Evolutionary conservation across 2,329 filamentous ascomycete species (phyloP), one percentile per base, ranked within the genome.

Genomic region (Aspergillus ibericus): DNA sequence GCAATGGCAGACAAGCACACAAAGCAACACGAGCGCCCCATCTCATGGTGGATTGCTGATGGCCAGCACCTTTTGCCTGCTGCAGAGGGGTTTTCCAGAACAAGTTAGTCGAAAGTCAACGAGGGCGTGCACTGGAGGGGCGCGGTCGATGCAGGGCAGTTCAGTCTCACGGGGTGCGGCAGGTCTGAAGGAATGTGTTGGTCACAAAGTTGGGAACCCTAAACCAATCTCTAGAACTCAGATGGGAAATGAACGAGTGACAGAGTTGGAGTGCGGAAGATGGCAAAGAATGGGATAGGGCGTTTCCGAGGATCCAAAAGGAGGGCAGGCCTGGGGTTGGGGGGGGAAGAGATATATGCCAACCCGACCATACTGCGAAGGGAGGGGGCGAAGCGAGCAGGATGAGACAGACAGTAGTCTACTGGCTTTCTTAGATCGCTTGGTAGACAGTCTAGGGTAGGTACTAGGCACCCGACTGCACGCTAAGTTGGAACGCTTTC

Each of bases 11-110:
- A 3, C 59, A 53, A 20, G 62, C 56, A 57, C 68, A 71, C 54
- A 71, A 22, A 36, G 65, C 56, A 49, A 75, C 35, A 22, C 73
- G 70, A 53, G 67, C 22, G 53, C 66, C 64, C 46, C 69, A 65
- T 68, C 67, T 72, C 73, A 76, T 75, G 35, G 36, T 61, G 58
- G 42, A 52, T 29, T 13, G 38, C 15, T 20, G 20, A 34, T 5
- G 25, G 5, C 10, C 22, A 9, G 35, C 29, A 32, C 15, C 15
- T 25, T 32, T 1, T 13, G 32, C 10, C 13, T 16, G 35, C 38
- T 5, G 27, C 9, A 32, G 9, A 12, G 27, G 15, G n/a, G 7
- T 29, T 16, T 48, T 9, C 16, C 27, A 9, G 29, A n/a, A 12
- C 5, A 12, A 20, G 2, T 32, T 53, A 35, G 46, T 25, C 12